Conservation (phyloP, 2,329 filamentous ascomycete species). For the Beauveria varroae region DNA sequence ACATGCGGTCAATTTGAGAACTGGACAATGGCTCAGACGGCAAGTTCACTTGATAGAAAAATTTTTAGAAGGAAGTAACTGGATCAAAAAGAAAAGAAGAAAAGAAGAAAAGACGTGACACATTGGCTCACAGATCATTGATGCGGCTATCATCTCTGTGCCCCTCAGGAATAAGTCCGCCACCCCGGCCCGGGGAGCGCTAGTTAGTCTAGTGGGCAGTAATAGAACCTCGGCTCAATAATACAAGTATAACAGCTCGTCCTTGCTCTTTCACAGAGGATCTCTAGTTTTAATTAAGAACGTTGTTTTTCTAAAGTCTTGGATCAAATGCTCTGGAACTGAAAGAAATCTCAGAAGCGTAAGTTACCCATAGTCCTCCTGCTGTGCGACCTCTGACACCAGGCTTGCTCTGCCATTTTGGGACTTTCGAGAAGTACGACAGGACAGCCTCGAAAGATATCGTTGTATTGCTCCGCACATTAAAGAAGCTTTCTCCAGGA, state of each 20-base stretch:
- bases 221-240: constrained; percentile 3
- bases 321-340: too few relatives aligned
- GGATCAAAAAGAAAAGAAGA: background rate
- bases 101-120: background rate
- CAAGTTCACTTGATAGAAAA: too few relatives aligned
- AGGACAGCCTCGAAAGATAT: background rate
- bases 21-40: too few relatives aligned
- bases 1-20: background rate
- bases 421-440: too few relatives aligned
- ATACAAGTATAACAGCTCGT: background rate
- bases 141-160: background rate
- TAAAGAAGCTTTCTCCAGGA: background rate
- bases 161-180: background rate
- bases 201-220: background rate
- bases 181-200: background rate
- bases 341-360: too few relatives aligned
- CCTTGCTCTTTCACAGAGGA: background rate
- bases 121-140: background rate
- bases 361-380: too few relatives aligned
- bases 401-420: background rate
- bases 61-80: background rate
- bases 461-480: background rate
- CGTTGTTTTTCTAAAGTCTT: too few relatives aligned
- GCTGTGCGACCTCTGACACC: background rate
- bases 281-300: too few relatives aligned